Conservation (phyloP, 2,329 filamentous ascomycete genomes). For the Dactylellina leptospora region DNA sequence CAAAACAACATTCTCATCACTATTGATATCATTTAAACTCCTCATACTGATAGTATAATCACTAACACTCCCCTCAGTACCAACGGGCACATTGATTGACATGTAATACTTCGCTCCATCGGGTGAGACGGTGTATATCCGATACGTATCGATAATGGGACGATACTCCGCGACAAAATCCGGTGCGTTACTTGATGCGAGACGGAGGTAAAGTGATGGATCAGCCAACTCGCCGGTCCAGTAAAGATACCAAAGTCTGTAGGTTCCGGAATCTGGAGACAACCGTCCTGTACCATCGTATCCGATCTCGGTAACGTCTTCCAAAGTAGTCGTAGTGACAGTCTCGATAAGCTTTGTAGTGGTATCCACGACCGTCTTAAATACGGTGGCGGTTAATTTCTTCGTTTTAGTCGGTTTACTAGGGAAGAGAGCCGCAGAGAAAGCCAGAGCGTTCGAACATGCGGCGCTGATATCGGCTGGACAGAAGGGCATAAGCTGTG, state of each 20-base stretch:
- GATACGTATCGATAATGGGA: conserved; percentile 15
- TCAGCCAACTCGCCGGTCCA: conserved; percentile 13
- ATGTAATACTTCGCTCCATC: conserved; percentile 38
- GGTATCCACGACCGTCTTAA: conserved; percentile 5
- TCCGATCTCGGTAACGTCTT: conserved; percentile 22
- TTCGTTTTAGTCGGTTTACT: neutral
- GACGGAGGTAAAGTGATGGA: conserved; percentile 19
- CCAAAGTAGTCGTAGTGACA: conserved; percentile 19
- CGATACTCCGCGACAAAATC: conserved; percentile 29
- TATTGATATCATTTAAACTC: conserved; percentile 39
- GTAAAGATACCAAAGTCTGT: conserved; percentile 33
- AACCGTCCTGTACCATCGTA: conserved; percentile 28
- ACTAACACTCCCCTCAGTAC: neutral
- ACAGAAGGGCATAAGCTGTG: conserved; percentile 14
- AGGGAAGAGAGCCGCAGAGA: neutral
- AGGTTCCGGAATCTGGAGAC: conserved; percentile 14
- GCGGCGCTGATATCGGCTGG: conserved; percentile 23
- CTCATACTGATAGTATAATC: conserved; percentile 28
- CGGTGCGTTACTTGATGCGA: neutral
- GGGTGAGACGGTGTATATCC: conserved; percentile 3
- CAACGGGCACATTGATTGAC: conserved; percentile 20
- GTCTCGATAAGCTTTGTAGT: conserved; percentile 4
- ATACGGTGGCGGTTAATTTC: neutral
- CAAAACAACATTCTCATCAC: conserved; percentile 29
- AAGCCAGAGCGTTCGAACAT: conserved; percentile 12